Percentiles rank a stretch among this genome's conserved stretches.
Evolutionary conservation across 2,329 filamentous ascomycete species (phyloP).

Genomic region (Cercospora sp.): DNA sequence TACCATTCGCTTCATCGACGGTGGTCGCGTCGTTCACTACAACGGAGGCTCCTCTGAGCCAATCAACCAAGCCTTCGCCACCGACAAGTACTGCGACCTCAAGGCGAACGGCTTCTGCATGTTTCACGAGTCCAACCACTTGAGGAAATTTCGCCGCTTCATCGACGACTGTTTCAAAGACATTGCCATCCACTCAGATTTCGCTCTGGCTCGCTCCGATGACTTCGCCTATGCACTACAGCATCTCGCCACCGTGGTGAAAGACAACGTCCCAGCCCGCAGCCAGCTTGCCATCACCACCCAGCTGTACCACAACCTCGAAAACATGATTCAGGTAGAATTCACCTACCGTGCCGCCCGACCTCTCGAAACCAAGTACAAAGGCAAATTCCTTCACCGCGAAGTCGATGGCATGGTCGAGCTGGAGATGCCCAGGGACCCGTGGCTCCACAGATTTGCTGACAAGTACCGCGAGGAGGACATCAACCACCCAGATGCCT

Average conservation of each 20-base stretch:
- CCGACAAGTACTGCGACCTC: not conserved
- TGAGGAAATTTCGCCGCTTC: not conserved
- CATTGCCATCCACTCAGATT: not conserved
- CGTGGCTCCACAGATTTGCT: not conserved
- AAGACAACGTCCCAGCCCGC: not conserved
- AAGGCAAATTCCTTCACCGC: not conserved
- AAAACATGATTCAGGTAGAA: not conserved
- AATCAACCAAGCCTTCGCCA: not conserved
- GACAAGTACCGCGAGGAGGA: not conserved
- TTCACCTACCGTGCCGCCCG: not conserved
- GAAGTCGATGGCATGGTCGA: conserved; percentile 5
- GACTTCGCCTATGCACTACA: not conserved
- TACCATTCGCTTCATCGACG: not conserved
- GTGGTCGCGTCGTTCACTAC: not conserved
- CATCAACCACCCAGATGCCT: not conserved
- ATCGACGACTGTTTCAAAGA: not conserved
- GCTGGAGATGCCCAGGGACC: not conserved
- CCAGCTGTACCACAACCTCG: not conserved
- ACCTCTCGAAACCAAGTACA: not conserved
- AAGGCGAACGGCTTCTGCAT: not conserved
- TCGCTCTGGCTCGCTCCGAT: not conserved
- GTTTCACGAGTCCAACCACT: not conserved
- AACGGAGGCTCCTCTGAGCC: not conserved
- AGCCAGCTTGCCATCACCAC: conserved; percentile 1
- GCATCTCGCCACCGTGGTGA: not conserved